Conservation (phyloP, 1,139 yeast species). For the Geotrichum citri-aurantii region DNA sequence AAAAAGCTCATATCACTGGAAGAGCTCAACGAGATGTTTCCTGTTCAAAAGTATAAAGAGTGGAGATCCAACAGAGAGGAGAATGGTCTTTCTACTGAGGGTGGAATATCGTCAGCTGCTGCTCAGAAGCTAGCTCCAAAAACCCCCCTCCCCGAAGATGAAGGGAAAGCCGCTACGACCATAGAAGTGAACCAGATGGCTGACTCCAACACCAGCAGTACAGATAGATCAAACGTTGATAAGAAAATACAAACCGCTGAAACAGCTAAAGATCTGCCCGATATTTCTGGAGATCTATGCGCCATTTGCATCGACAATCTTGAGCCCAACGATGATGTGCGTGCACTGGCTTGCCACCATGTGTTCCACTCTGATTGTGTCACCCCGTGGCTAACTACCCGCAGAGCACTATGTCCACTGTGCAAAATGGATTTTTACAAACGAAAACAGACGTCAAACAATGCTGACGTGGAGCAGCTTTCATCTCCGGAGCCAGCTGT, state of each 20-base stretch:
- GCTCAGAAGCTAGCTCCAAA: constrained; percentile 2
- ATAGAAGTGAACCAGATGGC: background rate
- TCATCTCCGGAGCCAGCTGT: background rate
- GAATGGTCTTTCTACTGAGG: constrained; percentile 24
- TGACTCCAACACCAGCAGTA: background rate
- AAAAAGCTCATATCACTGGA: constrained; percentile 43
- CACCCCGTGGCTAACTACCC: constrained; percentile 72
- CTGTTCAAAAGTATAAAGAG: constrained; percentile 50
- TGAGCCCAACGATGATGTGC: constrained; percentile 57
- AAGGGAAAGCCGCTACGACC: background rate
- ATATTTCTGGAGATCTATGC: constrained; percentile 54
- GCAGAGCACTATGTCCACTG: constrained; percentile 79
- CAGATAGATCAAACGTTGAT: background rate
- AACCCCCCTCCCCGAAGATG: background rate
- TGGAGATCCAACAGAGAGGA: constrained; percentile 18
- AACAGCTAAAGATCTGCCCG: background rate
- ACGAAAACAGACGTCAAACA: background rate
- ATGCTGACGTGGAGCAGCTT: background rate
- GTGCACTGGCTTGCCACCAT: constrained; percentile 76
- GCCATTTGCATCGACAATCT: constrained; percentile 71
- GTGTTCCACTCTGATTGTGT: constrained; percentile 75
- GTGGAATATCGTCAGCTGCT: constrained; percentile 24
- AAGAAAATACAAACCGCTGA: background rate
- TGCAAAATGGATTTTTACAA: constrained; percentile 44
- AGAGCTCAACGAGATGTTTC: constrained; percentile 63